These are phyloP conservation scores for Gossypium davidsonii DNA, from an alignment of 441 rosid species.

Conservation along the genomic window DNA sequence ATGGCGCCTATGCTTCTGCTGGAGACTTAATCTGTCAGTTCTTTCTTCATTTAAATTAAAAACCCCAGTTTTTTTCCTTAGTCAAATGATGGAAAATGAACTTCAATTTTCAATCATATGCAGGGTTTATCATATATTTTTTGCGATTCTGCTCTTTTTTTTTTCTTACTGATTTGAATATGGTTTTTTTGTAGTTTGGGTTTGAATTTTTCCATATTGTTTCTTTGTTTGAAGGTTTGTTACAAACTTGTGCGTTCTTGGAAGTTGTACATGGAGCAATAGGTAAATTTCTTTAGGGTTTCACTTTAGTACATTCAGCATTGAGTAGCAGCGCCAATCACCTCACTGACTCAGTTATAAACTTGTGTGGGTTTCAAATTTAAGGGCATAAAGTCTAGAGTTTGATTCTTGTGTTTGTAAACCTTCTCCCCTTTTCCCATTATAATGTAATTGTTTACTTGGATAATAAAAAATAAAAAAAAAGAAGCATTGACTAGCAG, in stretches of 20 bases:
- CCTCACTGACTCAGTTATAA: no score
- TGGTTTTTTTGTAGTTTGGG: not conserved
- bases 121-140: not conserved
- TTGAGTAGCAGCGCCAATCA: no score
- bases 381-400: no score
- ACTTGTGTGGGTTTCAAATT: no score
- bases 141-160: not conserved
- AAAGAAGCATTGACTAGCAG: not conserved
- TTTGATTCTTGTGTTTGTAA: no score
- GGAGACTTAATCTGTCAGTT: constrained; percentile 66
- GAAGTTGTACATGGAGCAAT: constrained; percentile 87
- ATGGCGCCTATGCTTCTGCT: constrained; percentile 58
- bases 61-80: not conserved
- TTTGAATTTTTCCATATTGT: constrained; percentile 1
- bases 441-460: no score
- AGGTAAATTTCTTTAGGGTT: constrained; percentile 31
- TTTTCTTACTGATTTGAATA: not conserved
- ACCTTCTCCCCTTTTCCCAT: no score
- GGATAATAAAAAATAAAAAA: no score
- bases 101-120: not conserved
- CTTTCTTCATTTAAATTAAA: not conserved
- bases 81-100: not conserved
- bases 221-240: constrained; percentile 38
- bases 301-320: not conserved
- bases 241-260: constrained; percentile 51